Conservation (phyloP, 2,329 filamentous ascomycete genomes). For the Penicillium occitanis region DNA sequence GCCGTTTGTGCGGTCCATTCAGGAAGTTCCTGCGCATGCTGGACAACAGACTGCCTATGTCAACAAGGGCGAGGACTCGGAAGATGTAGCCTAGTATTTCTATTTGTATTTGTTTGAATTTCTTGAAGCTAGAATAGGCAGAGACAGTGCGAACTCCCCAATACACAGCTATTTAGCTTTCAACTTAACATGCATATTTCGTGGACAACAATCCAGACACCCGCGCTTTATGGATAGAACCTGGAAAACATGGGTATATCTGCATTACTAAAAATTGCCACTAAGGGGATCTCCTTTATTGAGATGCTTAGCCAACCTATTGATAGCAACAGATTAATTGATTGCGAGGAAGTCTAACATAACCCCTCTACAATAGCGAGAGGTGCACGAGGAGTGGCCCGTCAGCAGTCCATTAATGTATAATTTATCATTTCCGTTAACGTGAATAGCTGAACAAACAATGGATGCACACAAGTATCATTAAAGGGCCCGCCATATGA, state of each 20-base stretch:
- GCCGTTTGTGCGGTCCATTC: conserved; percentile 4
- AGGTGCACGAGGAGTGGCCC: not conserved
- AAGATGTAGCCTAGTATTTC: not conserved
- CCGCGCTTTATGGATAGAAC: too few relatives aligned
- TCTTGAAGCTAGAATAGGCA: too few relatives aligned
- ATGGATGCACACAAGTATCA: not conserved
- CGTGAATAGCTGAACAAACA: not conserved
- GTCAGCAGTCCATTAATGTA: not conserved
- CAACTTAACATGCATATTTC: too few relatives aligned
- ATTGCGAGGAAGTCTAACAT: not conserved
- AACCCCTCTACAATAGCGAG: not conserved
- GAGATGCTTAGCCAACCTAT: not conserved
- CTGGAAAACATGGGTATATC: too few relatives aligned
- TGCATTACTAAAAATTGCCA: too few relatives aligned
- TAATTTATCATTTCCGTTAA: not conserved
- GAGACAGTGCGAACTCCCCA: too few relatives aligned
- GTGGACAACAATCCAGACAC: too few relatives aligned
- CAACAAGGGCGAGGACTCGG: not conserved
- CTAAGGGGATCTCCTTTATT: too few relatives aligned
- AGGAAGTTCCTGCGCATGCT: not conserved
- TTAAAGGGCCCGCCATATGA: not conserved
- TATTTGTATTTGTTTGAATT: not conserved
- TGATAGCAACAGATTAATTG: not conserved
- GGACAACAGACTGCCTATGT: not conserved
- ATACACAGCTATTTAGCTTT: too few relatives aligned